Evolutionary conservation across 176 grass and related monocot genomes (phyloP).

Genomic region (Cenchrus fungigraminus): DNA sequence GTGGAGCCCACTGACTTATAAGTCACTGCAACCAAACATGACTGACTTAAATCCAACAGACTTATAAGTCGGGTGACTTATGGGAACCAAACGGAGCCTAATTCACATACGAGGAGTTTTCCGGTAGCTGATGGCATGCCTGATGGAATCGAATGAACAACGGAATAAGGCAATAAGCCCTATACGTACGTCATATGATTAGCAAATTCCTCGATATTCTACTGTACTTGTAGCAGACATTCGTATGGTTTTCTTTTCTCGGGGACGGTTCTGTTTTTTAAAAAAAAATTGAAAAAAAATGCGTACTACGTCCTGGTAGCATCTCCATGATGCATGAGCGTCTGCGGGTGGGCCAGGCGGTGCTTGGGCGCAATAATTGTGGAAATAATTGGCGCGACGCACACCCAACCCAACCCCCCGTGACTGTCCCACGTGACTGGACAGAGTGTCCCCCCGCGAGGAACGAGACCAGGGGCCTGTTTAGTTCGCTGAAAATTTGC

Average conservation of each 20-base stretch:
- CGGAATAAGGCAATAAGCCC: background rate
- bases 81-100: too few species aligned
- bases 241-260: background rate
- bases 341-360: conserved; percentile 12
- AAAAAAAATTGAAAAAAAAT: too few species aligned
- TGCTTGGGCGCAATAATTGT: conserved; percentile 36
- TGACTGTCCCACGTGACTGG: conserved; percentile 54
- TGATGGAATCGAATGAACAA: background rate
- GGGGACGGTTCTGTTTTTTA: background rate
- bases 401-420: background rate
- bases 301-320: too few species aligned
- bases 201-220: background rate
- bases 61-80: too few species aligned
- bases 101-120: background rate
- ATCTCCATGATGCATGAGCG: background rate
- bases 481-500: too few species aligned
- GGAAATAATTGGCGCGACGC: conserved; percentile 48
- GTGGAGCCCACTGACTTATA: too few species aligned
- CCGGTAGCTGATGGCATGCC: background rate
- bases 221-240: background rate
- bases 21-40: too few species aligned
- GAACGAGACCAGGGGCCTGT: conserved; percentile 24
- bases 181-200: background rate
- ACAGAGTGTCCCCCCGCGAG: conserved; percentile 33
- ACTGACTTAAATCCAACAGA: too few species aligned